phyloP scores from a whole-genome alignment of 75 land plant species.

The Cryptomeria japonica region DNA sequence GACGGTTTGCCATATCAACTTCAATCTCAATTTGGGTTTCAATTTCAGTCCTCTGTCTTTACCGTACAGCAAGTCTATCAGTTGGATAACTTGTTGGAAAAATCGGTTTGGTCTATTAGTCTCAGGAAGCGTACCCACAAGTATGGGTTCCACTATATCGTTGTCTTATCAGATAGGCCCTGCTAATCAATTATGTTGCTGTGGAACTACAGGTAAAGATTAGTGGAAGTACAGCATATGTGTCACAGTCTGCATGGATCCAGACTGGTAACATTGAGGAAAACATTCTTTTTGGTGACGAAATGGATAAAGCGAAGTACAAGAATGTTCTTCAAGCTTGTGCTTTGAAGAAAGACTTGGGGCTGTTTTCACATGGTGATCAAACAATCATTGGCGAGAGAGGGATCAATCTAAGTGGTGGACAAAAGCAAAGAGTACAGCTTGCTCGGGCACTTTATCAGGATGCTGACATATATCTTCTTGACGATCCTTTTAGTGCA shows the following conservation, averaged over 20 bases:
- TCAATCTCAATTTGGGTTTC: background rate
- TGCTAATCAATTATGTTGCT: background rate
- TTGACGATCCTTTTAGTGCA: constrained; percentile 99
- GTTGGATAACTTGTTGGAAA: background rate
- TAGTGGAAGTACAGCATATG: constrained; percentile 94
- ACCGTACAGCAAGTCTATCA: background rate
- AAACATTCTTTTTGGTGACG: constrained; percentile 90
- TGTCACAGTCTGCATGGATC: constrained; percentile 97
- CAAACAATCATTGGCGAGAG: constrained; percentile 96
- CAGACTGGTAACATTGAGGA: constrained; percentile 93
- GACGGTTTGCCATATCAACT: background rate
- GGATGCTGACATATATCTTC: constrained; percentile 95
- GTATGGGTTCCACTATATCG: background rate
- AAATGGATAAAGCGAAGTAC: constrained; percentile 76
- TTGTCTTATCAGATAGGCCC: background rate
- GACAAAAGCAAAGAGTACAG: constrained; percentile 96
- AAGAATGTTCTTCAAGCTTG: constrained; percentile 79
- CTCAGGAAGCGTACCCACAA: background rate
- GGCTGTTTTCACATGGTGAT: constrained; percentile 86
- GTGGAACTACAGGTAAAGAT: constrained; percentile 64
- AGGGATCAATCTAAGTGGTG: constrained; percentile 98
- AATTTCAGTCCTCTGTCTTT: background rate
- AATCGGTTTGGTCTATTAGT: background rate
- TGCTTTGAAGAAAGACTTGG: constrained; percentile 86
- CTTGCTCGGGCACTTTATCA: constrained; percentile 97